phyloP scores from a whole-genome alignment of 495 filamentous ascomycete genomes.

The Penicillium cataractarum region DNA sequence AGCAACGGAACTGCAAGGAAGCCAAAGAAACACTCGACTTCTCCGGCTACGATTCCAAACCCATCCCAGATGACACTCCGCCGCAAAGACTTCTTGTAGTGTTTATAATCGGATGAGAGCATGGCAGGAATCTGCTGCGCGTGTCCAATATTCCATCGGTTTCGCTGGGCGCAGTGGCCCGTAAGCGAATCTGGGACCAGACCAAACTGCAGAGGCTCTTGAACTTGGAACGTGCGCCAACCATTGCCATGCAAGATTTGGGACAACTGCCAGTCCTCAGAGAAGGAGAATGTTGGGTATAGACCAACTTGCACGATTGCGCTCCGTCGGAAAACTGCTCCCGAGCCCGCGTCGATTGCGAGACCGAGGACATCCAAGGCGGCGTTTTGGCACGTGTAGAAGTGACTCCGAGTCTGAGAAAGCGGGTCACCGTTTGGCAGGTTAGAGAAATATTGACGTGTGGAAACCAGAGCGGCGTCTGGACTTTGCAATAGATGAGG shows the following conservation, averaged over 20 bases:
- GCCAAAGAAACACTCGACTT: conserved; percentile 22
- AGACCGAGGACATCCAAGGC: conserved; percentile 30
- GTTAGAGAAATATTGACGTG: conserved; percentile 55
- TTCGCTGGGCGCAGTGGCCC: conserved; percentile 55
- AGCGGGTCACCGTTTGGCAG: conserved; percentile 52
- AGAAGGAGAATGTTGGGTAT: conserved; percentile 53
- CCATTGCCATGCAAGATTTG: conserved; percentile 47
- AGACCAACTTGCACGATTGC: conserved; percentile 50
- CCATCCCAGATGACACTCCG: conserved; percentile 35
- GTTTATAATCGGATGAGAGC: conserved; percentile 11
- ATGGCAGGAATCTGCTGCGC: conserved; percentile 37
- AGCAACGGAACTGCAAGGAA: conserved; percentile 31
- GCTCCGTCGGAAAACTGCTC: conserved; percentile 50
- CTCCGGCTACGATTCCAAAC: conserved; percentile 27
- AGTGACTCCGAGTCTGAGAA: conserved; percentile 47
- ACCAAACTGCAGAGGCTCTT: conserved; percentile 55
- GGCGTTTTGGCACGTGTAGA: conserved; percentile 42
- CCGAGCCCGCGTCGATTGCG: conserved; percentile 50
- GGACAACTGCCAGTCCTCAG: conserved; percentile 56
- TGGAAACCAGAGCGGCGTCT: conserved; percentile 34
- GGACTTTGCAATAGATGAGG: conserved; percentile 50
- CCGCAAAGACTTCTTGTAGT: conserved; percentile 23
- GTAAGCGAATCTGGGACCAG: conserved; percentile 51
- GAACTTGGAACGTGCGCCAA: conserved; percentile 48
- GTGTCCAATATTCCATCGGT: conserved; percentile 48